phyloP scores from a whole-genome alignment of 2,329 filamentous ascomycete species.

The Penicillium griseofulvum region DNA sequence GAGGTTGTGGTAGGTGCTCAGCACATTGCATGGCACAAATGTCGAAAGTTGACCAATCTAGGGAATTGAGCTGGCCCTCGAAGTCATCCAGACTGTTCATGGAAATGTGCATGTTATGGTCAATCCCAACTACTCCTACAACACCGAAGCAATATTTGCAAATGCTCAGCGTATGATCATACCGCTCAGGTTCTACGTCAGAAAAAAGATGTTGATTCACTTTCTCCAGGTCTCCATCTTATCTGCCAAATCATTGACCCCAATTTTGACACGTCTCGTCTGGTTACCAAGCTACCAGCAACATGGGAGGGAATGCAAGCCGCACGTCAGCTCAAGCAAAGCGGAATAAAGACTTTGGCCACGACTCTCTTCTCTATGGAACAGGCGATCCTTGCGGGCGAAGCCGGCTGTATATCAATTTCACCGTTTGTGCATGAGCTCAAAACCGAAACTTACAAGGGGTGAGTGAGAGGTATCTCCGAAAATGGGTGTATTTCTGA shows the following conservation, averaged over 20 bases:
- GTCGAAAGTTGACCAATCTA: neutral
- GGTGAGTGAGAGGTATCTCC: neutral
- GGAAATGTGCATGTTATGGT: neutral
- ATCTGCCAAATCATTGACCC: neutral
- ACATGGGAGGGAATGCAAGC: neutral
- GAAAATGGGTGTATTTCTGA: neutral
- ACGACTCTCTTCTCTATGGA: constrained; percentile 58
- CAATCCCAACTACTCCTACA: neutral
- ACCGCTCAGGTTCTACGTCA: neutral
- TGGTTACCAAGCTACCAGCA: neutral
- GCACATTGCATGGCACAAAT: neutral
- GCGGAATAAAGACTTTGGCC: constrained; percentile 1
- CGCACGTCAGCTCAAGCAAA: neutral
- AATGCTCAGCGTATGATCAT: neutral
- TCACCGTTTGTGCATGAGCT: constrained; percentile 60
- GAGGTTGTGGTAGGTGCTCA: neutral
- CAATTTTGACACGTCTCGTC: neutral
- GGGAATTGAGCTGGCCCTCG: neutral
- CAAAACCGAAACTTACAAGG: neutral
- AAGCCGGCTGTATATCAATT: constrained; percentile 57
- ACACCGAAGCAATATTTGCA: neutral
- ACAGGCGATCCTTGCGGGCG: constrained; percentile 55
- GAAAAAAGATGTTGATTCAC: neutral
- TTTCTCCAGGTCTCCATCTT: neutral
- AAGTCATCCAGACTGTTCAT: neutral